phyloP scores from a whole-genome alignment of 371 early-diverging fungal genomes.

The Saksenaea oblongispora region DNA sequence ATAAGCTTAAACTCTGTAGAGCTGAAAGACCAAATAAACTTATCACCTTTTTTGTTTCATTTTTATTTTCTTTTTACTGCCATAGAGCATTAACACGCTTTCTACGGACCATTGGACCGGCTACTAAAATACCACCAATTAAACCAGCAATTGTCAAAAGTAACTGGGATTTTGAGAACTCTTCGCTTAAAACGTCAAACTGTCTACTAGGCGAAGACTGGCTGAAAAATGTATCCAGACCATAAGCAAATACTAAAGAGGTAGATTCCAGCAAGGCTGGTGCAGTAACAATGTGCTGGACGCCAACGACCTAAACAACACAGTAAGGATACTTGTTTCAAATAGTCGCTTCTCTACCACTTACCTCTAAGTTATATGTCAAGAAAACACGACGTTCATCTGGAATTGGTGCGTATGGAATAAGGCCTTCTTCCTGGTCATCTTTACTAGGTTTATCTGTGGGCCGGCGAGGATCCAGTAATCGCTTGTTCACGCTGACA shows the following conservation, averaged over 20 bases:
- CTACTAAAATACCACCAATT: conserved; percentile 64
- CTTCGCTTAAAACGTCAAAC: conserved; percentile 91
- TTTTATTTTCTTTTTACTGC: conserved; percentile 38
- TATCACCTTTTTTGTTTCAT: background rate
- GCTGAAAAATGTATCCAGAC: conserved; percentile 87
- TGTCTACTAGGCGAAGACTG: conserved; percentile 82
- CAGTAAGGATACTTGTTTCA: background rate
- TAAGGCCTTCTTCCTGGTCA: conserved; percentile 81
- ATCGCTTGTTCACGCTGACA: conserved; percentile 73
- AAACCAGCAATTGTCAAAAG: conserved; percentile 81
- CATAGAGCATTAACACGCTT: conserved; percentile 62
- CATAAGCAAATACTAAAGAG: conserved; percentile 83
- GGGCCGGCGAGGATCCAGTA: conserved; percentile 89
- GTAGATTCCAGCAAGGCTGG: conserved; percentile 93
- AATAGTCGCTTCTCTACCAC: background rate
- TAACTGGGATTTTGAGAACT: conserved; percentile 85
- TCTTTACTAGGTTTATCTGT: conserved; percentile 55
- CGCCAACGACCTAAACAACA: conserved; percentile 54
- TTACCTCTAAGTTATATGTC: conserved; percentile 69
- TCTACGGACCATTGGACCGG: conserved; percentile 73
- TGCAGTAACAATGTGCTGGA: conserved; percentile 66
- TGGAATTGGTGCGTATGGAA: conserved; percentile 75
- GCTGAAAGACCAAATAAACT: too few relatives aligned
- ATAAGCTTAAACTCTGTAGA: too few relatives aligned
- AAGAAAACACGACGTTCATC: conserved; percentile 75